Evolutionary conservation across 1,284 basidiomycete species (phyloP).

Genomic region (Malassezia dermatis): DNA sequence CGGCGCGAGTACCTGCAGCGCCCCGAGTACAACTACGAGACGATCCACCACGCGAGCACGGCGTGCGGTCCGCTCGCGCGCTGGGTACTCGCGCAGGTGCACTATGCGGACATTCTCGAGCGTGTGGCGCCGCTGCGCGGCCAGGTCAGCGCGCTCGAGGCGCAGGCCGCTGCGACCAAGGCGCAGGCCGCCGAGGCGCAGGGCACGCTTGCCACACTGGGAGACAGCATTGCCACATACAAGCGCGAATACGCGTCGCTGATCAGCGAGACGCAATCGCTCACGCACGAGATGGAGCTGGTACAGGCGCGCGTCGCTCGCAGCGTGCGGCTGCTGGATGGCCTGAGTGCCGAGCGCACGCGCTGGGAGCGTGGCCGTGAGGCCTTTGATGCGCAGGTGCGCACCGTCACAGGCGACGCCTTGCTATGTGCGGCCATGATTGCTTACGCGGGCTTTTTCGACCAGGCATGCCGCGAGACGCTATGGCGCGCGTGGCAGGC

Average conservation of each 20-base stretch:
- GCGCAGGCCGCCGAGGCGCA: constrained; percentile 80
- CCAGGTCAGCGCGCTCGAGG: constrained; percentile 85
- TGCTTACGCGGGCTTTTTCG: constrained; percentile 96
- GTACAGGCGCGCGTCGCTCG: constrained; percentile 94
- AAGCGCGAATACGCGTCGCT: constrained; percentile 95
- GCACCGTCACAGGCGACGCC: constrained; percentile 94
- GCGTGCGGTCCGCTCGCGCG: constrained; percentile 97
- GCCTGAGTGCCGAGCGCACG: constrained; percentile 83
- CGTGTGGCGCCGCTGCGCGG: constrained; percentile 91
- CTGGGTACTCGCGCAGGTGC: constrained; percentile 94
- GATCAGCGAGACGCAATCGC: constrained; percentile 92
- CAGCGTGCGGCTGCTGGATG: constrained; percentile 87
- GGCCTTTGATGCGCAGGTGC: constrained; percentile 96
- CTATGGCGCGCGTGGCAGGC: constrained; percentile 94
- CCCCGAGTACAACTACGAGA: constrained; percentile 88
- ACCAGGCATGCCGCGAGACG: constrained; percentile 90
- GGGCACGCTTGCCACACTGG: constrained; percentile 82
- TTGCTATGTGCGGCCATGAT: constrained; percentile 91
- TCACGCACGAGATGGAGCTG: constrained; percentile 95
- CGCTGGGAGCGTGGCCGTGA: constrained; percentile 92
- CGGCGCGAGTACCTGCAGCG: constrained; percentile 83
- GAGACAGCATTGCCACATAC: constrained; percentile 82
- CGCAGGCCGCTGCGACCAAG: constrained; percentile 83
- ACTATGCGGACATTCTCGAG: constrained; percentile 94
- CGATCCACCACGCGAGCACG: constrained; percentile 84